A percentile compares a stretch with the other conserved stretches of the same genome.
Evolutionary conservation across 257 asterid species (phyloP).

Genomic region (Avicennia marina): DNA sequence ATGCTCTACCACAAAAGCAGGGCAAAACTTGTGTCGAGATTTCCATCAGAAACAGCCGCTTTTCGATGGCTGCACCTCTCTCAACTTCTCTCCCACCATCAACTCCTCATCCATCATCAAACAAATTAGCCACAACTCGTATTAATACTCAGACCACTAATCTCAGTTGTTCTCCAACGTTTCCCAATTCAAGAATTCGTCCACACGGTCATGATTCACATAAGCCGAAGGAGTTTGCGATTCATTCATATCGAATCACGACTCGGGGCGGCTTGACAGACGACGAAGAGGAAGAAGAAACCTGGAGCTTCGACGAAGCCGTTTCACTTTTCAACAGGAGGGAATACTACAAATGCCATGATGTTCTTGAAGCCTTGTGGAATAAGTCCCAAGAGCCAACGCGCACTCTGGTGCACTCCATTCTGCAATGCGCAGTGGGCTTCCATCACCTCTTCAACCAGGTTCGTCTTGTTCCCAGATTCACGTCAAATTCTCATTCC

Average conservation of each 20-base stretch:
- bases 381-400: slow-evolving; percentile 54
- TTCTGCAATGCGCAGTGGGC: slow-evolving; percentile 80
- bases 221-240: background rate
- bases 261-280: slow-evolving; percentile 42
- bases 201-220: background rate
- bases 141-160: background rate
- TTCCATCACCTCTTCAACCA: slow-evolving; percentile 84
- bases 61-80: slow-evolving; percentile 33
- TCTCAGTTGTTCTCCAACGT: slow-evolving; percentile 1
- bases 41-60: slow-evolving; percentile 8
- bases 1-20: background rate
- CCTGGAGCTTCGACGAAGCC: slow-evolving; percentile 53
- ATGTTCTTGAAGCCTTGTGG: slow-evolving; percentile 74
- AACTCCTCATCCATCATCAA: slow-evolving; percentile 27
- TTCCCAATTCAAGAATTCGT: slow-evolving; percentile 15
- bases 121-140: slow-evolving; percentile 3
- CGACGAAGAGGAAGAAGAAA: slow-evolving; percentile 40
- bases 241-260: slow-evolving; percentile 43
- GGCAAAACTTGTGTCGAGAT: slow-evolving; percentile 5
- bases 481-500: too few species aligned
- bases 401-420: slow-evolving; percentile 62
- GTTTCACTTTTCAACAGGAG: slow-evolving; percentile 58
- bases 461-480: slow-evolving; percentile 22
- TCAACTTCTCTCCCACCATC: slow-evolving; percentile 27
- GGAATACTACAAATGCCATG: slow-evolving; percentile 84